Conservation (phyloP, 306 rosid genomes). For the Myrica gale region DNA sequence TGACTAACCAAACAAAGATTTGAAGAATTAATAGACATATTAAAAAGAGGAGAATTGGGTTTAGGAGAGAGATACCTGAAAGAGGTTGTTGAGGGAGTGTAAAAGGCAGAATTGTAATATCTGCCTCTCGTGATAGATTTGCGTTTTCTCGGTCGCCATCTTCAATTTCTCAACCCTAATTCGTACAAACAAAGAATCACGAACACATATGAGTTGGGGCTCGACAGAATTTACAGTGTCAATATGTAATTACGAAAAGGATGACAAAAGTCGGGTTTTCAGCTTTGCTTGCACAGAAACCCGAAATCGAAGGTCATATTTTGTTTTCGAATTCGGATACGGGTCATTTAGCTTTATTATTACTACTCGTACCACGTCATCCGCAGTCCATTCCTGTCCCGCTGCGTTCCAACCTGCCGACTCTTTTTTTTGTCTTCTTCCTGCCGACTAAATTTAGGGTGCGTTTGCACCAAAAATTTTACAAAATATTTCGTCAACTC, state of each 20-base stretch:
- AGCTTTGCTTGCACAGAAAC: background rate
- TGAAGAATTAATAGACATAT: background rate
- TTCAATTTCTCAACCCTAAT: conserved; percentile 9
- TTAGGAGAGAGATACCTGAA: conserved; percentile 53
- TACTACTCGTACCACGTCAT: too few relatives aligned
- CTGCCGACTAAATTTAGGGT: too few relatives aligned
- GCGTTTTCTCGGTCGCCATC: conserved; percentile 49
- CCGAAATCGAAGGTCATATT: background rate
- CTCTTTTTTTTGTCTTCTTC: too few relatives aligned
- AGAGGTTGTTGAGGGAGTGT: conserved; percentile 80
- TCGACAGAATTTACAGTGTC: background rate
- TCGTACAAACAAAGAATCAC: background rate
- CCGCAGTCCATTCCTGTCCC: too few relatives aligned
- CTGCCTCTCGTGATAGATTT: conserved; percentile 81
- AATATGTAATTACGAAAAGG: background rate
- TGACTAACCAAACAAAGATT: conserved; percentile 6
- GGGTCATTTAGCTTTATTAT: background rate
- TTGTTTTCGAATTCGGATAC: background rate
- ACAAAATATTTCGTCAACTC: too few relatives aligned
- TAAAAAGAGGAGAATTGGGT: conserved; percentile 8
- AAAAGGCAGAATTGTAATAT: conserved; percentile 80
- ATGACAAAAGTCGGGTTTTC: background rate
- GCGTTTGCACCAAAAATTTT: too few relatives aligned
- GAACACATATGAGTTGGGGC: background rate
- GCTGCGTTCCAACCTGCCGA: too few relatives aligned